phyloP scores from a whole-genome alignment of 2,329 filamentous ascomycete species.

The Fusarium illudens region DNA sequence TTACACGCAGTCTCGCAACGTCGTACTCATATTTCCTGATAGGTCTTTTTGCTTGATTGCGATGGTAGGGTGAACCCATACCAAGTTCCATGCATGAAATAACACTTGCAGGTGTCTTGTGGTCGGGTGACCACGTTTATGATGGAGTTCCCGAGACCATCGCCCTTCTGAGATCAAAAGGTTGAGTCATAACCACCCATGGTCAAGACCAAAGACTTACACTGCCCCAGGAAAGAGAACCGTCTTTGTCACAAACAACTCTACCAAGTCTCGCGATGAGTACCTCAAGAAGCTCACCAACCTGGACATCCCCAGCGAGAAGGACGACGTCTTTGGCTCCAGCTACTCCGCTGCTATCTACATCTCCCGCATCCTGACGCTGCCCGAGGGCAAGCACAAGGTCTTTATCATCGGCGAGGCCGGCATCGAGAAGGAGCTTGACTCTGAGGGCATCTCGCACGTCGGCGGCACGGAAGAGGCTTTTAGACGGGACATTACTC shows the following conservation, averaged over 20 bases:
- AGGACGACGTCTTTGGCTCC: constrained; percentile 95
- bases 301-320: constrained; percentile 79
- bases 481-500: constrained; percentile 78
- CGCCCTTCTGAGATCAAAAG: constrained; percentile 81
- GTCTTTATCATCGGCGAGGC: constrained; percentile 93
- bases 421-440: constrained; percentile 89
- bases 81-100: background rate
- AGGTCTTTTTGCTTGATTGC: constrained; percentile 96
- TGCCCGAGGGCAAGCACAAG: constrained; percentile 83
- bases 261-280: constrained; percentile 91
- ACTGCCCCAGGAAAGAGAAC: constrained; percentile 77
- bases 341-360: constrained; percentile 96
- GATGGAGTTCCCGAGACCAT: constrained; percentile 86
- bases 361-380: constrained; percentile 88
- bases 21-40: constrained; percentile 13
- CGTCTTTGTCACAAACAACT: constrained; percentile 99
- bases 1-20: constrained; percentile 13
- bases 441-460: constrained; percentile 78
- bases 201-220: constrained; percentile 10
- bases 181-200: constrained; percentile 53
- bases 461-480: constrained; percentile 87
- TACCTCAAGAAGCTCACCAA: constrained; percentile 90
- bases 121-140: constrained; percentile 93
- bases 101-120: constrained; percentile 78
- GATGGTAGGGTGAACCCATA: constrained; percentile 72